Base-by-base conservation (phyloP, 768 basidiomycete genomes). In the Termitomyces heimii region DNA sequence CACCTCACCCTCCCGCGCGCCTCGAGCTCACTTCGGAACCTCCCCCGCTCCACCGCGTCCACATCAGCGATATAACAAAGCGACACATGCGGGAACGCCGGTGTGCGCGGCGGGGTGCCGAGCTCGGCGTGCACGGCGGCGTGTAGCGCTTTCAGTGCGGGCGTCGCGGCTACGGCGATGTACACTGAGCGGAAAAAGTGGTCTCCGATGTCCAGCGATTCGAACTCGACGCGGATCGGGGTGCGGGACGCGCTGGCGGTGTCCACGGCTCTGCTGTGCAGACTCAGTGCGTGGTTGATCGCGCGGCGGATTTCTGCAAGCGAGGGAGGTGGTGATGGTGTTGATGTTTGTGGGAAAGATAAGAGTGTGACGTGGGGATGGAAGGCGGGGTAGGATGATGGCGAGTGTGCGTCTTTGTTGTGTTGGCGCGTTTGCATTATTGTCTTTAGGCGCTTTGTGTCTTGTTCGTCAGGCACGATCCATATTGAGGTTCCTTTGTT, bases 101-200 rank as follows among this genome's bases (percentile, higher is more conserved):
- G 86, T 1, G 86, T 83, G 3, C 64, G 63, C 1, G 80, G 75
- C 24, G 77, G 70, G 8, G 79, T 57, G 5, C 67, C 66, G 24
- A 77, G 66, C 24, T 65, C 62, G 5, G 64, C 63, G 54, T 80
- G 75, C 29, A 90, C 71, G 31, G 74, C 62, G 31, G 62, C 67
- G 61, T 86, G 86, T 32, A 92, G 68, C 20, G 64, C 65, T 26
- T 67, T 58, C 20, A 92, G 71, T 29, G 75, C 80, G 1, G 65
- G 61, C 1, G 82, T 74, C 7, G 70, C 75, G 35, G 71, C 66
- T 63, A 86, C 71, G 0, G 78, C 70, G 63, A 86, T 68, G 68
- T 83, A 85, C 20, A 91, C 84, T 0, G 88, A 89, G 62, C 85
- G 83, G 67, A 82, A 89, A 71, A 85, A 92, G 63, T 82, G 81